Base-by-base conservation (phyloP, 2,329 filamentous ascomycete genomes). In the Beauveria varroae region DNA sequence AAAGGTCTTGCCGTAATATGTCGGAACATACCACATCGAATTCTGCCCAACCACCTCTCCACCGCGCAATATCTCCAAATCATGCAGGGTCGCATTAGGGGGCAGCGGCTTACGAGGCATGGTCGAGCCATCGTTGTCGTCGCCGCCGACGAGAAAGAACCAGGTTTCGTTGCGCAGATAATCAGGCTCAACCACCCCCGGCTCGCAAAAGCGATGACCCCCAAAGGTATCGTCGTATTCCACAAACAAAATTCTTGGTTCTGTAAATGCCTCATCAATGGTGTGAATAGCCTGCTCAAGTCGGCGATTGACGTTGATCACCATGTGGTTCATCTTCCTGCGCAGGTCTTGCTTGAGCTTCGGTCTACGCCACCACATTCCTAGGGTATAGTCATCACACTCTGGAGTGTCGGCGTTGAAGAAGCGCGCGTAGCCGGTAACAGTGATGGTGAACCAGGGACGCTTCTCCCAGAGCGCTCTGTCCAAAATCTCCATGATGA, bases 371-470 rank as follows among this genome's bases (percentile, higher is more conserved):
- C 73, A 75, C 78, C 78, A 80, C n/a, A 80, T 70, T 26, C 77
- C 76, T 37, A 81, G 70, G 5, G 75, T 78, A 67, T 71, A 72
- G 18, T 76, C 69, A 52, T 81, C 76, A 62, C 79, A 81, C 4
- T 67, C 71, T 1, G 71, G 68, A 8, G 78, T 80, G 9, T 72
- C 68, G 24, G 71, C 76, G 65, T 79, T 77, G 68, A 80, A 81
- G 68, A 80, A 80, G 8, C 74, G 73, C 24, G 78, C 77, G 65
- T 81, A 80, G 5, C 78, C 78, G 0, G 78, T 79, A 5, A 80
- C 69, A n/a, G 74, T 72, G 60, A 80, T 68, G 46, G 71, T 68
- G 64, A 80, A 80, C 62, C 67, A 69, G 3, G 75, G 75, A 18
- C 71, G 71, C 69, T 73, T 74, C 69, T 80, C 78, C 78, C 78